These are phyloP conservation scores for Telfairia occidentalis DNA, from an alignment of 331 rosid genomes.

Conservation along the genomic window DNA sequence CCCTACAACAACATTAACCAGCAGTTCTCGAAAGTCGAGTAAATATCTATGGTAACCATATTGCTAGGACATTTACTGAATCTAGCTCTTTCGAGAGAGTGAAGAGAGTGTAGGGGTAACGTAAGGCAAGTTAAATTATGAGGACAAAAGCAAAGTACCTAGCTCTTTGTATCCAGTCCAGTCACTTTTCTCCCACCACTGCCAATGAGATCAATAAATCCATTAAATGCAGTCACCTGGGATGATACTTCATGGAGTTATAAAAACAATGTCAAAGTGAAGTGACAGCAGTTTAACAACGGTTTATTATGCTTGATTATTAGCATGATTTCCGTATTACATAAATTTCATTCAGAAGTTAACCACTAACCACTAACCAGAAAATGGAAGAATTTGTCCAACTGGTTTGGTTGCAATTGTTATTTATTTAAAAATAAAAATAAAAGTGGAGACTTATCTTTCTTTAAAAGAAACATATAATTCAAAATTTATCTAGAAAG, in stretches of 20 bases:
- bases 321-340: neutral
- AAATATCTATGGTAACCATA: neutral
- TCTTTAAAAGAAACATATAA: neutral
- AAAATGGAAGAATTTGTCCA: neutral
- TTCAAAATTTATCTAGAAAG: neutral
- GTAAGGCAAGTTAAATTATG: neutral
- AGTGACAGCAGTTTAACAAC: neutral
- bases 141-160: conserved; percentile 43
- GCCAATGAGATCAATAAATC: conserved; percentile 94
- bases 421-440: neutral
- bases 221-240: conserved; percentile 86
- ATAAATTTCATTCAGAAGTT: neutral
- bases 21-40: neutral
- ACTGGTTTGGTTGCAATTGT: neutral
- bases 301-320: neutral
- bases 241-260: conserved; percentile 52
- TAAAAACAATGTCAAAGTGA: conserved; percentile 25
- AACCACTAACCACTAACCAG: neutral
- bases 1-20: neutral
- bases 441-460: neutral
- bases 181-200: conserved; percentile 99
- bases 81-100: neutral
- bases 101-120: neutral
- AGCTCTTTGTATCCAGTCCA: conserved; percentile 99
- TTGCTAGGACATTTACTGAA: neutral